Evolutionary conservation across 805 yeast species (phyloP).

Genomic region (Candida berthetii): DNA sequence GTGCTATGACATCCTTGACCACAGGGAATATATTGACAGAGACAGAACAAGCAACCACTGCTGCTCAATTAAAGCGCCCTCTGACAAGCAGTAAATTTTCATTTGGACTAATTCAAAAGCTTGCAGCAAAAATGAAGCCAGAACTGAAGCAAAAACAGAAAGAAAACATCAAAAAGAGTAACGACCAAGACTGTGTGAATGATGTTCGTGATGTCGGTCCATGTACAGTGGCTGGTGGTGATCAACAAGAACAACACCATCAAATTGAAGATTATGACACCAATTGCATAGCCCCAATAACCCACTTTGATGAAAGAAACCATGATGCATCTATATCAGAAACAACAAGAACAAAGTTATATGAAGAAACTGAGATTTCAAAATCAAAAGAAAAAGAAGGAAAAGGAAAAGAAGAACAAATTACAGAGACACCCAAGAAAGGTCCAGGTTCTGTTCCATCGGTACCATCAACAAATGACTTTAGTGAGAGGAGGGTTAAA

Average conservation of each 20-base stretch:
- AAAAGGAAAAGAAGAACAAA: neutral
- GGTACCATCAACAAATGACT: neutral
- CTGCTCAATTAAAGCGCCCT: neutral
- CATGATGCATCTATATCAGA: neutral
- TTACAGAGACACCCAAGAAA: too few relatives aligned
- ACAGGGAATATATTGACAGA: too few relatives aligned
- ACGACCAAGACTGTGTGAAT: neutral
- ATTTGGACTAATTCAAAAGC: neutral
- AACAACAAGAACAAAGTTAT: conserved; percentile 3
- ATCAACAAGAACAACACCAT: neutral
- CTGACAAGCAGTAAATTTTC: neutral
- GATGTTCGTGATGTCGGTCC: neutral
- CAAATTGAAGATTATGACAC: neutral
- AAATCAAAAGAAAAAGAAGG: neutral
- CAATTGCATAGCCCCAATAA: neutral
- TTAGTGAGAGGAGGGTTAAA: neutral
- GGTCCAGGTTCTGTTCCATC: neutral
- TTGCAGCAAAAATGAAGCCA: neutral
- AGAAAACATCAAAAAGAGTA: neutral
- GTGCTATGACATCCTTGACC: too few relatives aligned
- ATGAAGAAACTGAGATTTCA: neutral
- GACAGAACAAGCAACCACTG: neutral
- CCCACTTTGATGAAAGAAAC: neutral
- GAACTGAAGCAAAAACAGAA: neutral
- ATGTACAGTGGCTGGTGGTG: neutral